A percentile compares a stretch with the other conserved stretches of the same genome.
Evolutionary conservation across 805 yeast genomes (phyloP).

Genomic region (Schwanniomyces polymorphus): DNA sequence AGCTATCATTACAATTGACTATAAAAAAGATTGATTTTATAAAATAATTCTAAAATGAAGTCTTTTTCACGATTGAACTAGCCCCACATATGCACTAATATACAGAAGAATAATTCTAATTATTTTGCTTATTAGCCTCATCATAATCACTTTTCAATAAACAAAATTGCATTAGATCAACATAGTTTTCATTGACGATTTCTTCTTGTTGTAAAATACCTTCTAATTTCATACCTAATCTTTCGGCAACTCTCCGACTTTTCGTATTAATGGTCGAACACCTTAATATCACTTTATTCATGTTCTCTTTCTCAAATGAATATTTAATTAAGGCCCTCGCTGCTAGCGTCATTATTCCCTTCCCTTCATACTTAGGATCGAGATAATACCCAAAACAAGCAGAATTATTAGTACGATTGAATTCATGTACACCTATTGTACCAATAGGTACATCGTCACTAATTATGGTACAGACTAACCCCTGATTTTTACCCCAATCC

Average conservation of each 20-base stretch:
- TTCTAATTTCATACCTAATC: not conserved
- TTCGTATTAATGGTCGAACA: not conserved
- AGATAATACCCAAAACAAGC: not conserved
- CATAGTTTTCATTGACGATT: not conserved
- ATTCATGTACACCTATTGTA: not conserved
- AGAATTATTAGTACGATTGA: not conserved
- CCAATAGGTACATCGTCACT: not conserved
- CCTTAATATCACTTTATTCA: not conserved
- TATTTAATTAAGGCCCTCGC: not conserved
- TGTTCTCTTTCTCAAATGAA: not conserved
- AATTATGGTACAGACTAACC: not conserved
- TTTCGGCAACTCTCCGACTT: not conserved
- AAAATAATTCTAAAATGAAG: not conserved
- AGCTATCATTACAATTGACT: constrained; percentile 17
- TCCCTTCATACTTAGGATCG: not conserved
- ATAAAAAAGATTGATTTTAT: not conserved
- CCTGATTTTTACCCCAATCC: not conserved
- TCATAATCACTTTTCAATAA: not conserved
- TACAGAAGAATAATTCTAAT: too few species aligned
- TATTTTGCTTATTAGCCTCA: not conserved
- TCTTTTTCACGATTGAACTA: too few species aligned
- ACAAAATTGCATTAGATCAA: not conserved
- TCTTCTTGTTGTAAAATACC: not conserved
- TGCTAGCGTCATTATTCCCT: not conserved
- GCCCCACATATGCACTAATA: too few species aligned